phyloP scores from a whole-genome alignment of 768 basidiomycete genomes.

The Pleurotus platypus region DNA sequence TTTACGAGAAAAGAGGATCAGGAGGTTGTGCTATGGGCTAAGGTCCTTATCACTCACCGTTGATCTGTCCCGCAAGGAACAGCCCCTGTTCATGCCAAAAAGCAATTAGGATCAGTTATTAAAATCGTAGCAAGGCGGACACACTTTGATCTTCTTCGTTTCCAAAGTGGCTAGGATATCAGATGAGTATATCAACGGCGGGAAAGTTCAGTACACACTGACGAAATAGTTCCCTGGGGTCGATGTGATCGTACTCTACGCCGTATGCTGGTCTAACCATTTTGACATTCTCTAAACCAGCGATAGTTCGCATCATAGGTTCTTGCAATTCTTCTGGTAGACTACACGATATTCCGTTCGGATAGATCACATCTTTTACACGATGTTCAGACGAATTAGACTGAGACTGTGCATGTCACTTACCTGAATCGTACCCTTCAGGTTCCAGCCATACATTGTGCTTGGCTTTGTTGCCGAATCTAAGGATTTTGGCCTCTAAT shows the following conservation, averaged over 20 bases:
- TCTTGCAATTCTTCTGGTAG: conserved; percentile 86
- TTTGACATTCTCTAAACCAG: conserved; percentile 79
- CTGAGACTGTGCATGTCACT: conserved; percentile 2
- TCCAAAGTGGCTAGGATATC: conserved; percentile 66
- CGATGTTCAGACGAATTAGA: neutral
- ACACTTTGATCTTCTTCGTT: conserved; percentile 76
- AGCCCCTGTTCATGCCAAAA: conserved; percentile 47
- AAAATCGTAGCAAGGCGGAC: too few relatives aligned
- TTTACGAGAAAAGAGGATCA: neutral
- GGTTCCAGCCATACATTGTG: conserved; percentile 90
- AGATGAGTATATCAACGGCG: too few relatives aligned
- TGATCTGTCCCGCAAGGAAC: conserved; percentile 89
- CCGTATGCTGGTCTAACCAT: conserved; percentile 88
- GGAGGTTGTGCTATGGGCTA: neutral
- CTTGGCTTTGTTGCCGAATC: conserved; percentile 66
- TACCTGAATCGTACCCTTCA: conserved; percentile 87
- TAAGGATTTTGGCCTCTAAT: conserved; percentile 80
- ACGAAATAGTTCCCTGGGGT: conserved; percentile 79
- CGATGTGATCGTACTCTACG: conserved; percentile 89
- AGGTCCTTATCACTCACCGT: conserved; percentile 39
- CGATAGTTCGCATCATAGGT: conserved; percentile 77
- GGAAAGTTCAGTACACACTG: conserved; percentile 22
- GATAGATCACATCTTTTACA: conserved; percentile 74
- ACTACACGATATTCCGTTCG: conserved; percentile 86
- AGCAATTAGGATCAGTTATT: neutral